phyloP scores from a whole-genome alignment of 2,329 filamentous ascomycete species.

The Colletotrichum cereale region DNA sequence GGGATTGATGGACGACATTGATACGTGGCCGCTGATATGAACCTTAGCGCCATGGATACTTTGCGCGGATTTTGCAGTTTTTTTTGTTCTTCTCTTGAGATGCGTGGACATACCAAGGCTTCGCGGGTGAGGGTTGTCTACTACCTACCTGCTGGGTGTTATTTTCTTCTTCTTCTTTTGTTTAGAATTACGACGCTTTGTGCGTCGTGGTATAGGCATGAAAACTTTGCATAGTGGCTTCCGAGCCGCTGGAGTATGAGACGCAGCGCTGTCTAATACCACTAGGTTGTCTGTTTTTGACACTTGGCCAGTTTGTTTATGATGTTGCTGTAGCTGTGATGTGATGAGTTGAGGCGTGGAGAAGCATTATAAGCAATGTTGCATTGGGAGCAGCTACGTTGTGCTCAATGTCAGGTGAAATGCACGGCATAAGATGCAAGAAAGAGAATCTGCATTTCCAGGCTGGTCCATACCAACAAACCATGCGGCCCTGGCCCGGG shows the following conservation, averaged over 20 bases:
- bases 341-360: not conserved
- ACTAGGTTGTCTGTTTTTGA: conserved; percentile 1
- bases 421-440: not conserved
- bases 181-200: conserved; percentile 25
- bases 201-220: conserved; percentile 23
- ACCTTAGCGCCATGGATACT: conserved; percentile 43
- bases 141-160: not conserved
- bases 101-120: conserved; percentile 35
- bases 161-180: conserved; percentile 22
- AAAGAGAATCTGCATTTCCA: not conserved
- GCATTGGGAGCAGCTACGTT: not conserved
- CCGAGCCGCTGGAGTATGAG: conserved; percentile 21
- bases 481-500: not conserved
- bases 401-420: not conserved
- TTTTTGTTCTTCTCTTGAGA: conserved; percentile 35
- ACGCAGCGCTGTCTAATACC: conserved; percentile 29
- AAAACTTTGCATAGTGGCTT: conserved; percentile 31
- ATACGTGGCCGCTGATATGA: conserved; percentile 42
- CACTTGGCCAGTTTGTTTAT: not conserved
- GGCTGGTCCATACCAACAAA: not conserved
- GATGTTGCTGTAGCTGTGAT: not conserved
- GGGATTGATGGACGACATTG: conserved; percentile 39
- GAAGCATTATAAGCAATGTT: not conserved
- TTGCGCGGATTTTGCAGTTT: conserved; percentile 34
- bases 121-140: not conserved